A percentile compares a stretch with the other conserved stretches of the same genome.
Evolutionary conservation across 352 stramenopile genomes (phyloP).

Genomic region (Globisporangium radiosum): DNA sequence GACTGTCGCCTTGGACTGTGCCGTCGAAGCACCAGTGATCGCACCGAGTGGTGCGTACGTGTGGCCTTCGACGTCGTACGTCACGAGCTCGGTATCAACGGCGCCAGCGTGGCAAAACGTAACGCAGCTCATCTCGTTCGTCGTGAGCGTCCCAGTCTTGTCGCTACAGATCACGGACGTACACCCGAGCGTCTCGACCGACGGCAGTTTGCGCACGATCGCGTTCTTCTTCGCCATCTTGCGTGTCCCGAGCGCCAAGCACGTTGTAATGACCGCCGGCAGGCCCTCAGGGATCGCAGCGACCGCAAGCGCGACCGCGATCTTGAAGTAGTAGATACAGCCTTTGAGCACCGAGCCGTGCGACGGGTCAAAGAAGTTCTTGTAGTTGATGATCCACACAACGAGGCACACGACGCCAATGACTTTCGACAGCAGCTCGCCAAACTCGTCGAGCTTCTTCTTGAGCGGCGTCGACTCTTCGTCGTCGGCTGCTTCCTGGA

Average conservation of each 20-base stretch:
- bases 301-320: slow-evolving; percentile 97
- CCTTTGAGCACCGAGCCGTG: slow-evolving; percentile 91
- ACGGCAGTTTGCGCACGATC: slow-evolving; percentile 97
- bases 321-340: slow-evolving; percentile 99
- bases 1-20: slow-evolving; percentile 65
- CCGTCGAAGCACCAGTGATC: slow-evolving; percentile 40
- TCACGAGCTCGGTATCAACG: slow-evolving; percentile 69
- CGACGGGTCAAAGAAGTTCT: slow-evolving; percentile 92
- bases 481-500: slow-evolving; percentile 90
- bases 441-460: slow-evolving; percentile 99
- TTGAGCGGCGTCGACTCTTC: slow-evolving; percentile 95
- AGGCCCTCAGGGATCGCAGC: slow-evolving; percentile 98
- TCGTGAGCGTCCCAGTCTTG: slow-evolving; percentile 95
- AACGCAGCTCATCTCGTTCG: slow-evolving; percentile 96
- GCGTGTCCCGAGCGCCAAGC: slow-evolving; percentile 91
- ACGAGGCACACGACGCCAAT: slow-evolving; percentile 97
- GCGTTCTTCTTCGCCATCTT: slow-evolving; percentile 97
- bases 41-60: slow-evolving; percentile 90
- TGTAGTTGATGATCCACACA: slow-evolving; percentile 97
- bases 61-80: slow-evolving; percentile 91
- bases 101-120: slow-evolving; percentile 68
- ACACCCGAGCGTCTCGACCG: slow-evolving; percentile 97
- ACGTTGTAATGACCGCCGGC: slow-evolving; percentile 97
- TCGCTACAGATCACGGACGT: slow-evolving; percentile 93
- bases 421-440: slow-evolving; percentile 92